These are phyloP conservation scores for Berberis thunbergii DNA, from an alignment of 164 flowering plant genomes.

Conservation along the genomic window DNA sequence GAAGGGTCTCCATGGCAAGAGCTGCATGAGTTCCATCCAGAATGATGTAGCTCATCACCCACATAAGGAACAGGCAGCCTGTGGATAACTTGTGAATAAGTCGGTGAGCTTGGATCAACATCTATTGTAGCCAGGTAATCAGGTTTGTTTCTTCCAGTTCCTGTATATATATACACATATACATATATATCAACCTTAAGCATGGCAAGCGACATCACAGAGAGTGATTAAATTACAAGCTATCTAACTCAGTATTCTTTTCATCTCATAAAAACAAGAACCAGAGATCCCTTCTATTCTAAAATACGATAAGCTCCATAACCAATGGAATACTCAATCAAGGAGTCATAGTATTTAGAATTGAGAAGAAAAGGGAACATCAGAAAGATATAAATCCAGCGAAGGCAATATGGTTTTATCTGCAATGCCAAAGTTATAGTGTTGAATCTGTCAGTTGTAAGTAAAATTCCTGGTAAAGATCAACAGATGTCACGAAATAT, in stretches of 20 bases:
- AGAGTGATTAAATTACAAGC: not conserved
- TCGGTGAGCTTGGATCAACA: slow-evolving; percentile 82
- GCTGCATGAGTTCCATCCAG: slow-evolving; percentile 99
- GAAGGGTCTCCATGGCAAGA: slow-evolving; percentile 93
- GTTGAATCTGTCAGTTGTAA: no score
- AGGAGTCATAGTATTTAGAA: no score
- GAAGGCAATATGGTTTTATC: no score
- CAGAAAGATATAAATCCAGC: no score
- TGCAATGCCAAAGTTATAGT: no score
- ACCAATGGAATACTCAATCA: no score
- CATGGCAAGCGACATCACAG: no score
- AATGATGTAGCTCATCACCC: slow-evolving; percentile 90
- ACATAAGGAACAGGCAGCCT: slow-evolving; percentile 61
- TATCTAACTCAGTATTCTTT: not conserved
- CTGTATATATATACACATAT: slow-evolving; percentile 24
- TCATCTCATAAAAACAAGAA: not conserved
- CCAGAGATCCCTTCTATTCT: no score
- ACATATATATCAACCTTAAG: not conserved
- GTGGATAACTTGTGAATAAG: slow-evolving; percentile 84
- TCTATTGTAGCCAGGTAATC: slow-evolving; percentile 90
- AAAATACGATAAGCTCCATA: no score
- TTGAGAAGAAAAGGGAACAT: no score
- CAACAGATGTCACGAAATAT: no score
- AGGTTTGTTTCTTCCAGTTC: slow-evolving; percentile 83
- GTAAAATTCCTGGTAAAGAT: no score